Base-by-base conservation (phyloP, 805 yeast species). In the Schwanniomyces pseudopolymorphus region DNA sequence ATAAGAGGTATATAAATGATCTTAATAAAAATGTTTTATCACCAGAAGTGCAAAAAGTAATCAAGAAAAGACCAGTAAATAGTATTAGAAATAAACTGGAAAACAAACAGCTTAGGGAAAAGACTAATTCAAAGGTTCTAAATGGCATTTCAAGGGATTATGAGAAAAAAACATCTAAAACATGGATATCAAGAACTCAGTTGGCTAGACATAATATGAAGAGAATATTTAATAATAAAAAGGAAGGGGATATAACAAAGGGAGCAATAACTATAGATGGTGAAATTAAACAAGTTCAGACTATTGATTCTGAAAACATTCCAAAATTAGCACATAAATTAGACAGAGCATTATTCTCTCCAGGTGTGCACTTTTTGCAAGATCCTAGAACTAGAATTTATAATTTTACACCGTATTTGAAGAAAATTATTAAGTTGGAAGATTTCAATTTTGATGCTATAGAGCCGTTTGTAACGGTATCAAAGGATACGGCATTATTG, bases 351-450 rank as follows among this genome's bases (percentile, higher is more conserved):
- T 66, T 92, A 10, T 88, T 86, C 60, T 83, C 85, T 25, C 96
- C 96, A 0, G 61, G 95, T 78, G 84, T 88, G 1, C 96, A 90
- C 54, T 84, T 78, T 49, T 63, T 87, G 26, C 82, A 81, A 57
- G 97, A 91, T 64, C 84, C 90, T 16, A 73, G 97, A 48, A 81
- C 96, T 0, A 74, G 83, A 40, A 83, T 82, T 1, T 83, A 75
- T 63, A 88, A 89, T 61, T 90, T 87, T 61, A 69, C 81, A 7
- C 81, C 84, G 2, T 72, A 67, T 45, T 67, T 92, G 37, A 77
- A 78, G 50, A 61, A 75, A 8, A 80, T 91, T 20, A 78, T 85
- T 51, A 74, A 81, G 4, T 75, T 85, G 26, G 76, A 80, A 21
- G 84, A 87, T 33, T 85, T 89, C 54, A 81, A 87, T 57, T 83